A percentile compares a stretch with the other conserved stretches of the same genome.
Conservation (phyloP, 2,329 filamentous ascomycete species). For the Hortaea werneckii region DNA sequence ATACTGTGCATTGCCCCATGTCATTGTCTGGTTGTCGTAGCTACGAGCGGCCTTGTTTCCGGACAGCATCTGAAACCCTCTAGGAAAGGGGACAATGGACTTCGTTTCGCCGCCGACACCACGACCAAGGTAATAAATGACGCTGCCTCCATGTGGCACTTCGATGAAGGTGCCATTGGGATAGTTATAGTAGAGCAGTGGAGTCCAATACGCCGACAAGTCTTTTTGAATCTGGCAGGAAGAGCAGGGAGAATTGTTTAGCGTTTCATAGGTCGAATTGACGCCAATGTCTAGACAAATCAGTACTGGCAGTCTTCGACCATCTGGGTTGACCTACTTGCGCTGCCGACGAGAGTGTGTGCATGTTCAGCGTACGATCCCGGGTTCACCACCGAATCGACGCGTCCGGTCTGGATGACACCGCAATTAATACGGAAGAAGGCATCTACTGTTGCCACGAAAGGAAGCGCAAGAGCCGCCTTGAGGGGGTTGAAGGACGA, state of each 20-base stretch:
- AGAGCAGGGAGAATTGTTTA: constrained; percentile 48
- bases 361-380: constrained; percentile 23
- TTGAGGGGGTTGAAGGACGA: neutral
- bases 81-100: constrained; percentile 53
- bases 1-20: constrained; percentile 26
- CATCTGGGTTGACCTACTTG: constrained; percentile 15
- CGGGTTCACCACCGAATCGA: constrained; percentile 27
- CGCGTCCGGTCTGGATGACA: constrained; percentile 25
- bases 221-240: constrained; percentile 26
- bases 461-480: constrained; percentile 5
- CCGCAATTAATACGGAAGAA: constrained; percentile 29
- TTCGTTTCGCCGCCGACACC: constrained; percentile 42
- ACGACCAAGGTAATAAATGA: constrained; percentile 58
- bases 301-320: neutral
- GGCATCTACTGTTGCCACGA: constrained; percentile 16
- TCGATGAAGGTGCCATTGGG: constrained; percentile 26
- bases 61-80: constrained; percentile 60
- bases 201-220: constrained; percentile 30
- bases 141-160: constrained; percentile 53
- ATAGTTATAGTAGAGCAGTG: constrained; percentile 26
- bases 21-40: constrained; percentile 26
- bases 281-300: constrained; percentile 45
- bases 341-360: constrained; percentile 25
- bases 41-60: constrained; percentile 52
- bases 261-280: constrained; percentile 49